Evolutionary conservation across 2,329 filamentous ascomycete species (phyloP).

Genomic region (Pseudogymnoascus sp.): DNA sequence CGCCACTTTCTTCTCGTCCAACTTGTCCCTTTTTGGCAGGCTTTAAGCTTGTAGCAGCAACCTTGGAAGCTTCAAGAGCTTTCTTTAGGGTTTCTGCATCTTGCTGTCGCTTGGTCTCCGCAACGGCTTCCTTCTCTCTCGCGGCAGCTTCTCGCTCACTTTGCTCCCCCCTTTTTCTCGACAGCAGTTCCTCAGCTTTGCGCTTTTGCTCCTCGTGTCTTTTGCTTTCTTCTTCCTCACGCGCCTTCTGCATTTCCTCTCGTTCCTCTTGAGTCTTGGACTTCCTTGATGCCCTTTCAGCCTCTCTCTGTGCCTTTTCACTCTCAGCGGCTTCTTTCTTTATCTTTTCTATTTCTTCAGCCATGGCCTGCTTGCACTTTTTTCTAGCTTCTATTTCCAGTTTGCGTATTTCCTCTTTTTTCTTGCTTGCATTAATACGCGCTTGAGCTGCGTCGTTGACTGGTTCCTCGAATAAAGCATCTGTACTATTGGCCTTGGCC

Average conservation of each 20-base stretch:
- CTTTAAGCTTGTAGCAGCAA: neutral
- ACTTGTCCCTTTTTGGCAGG: neutral
- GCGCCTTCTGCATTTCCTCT: neutral
- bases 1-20: neutral
- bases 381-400: neutral
- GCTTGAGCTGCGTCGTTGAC: neutral
- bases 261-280: neutral
- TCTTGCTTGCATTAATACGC: neutral
- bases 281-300: neutral
- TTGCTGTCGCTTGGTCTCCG: neutral
- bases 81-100: neutral
- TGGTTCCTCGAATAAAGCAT: neutral
- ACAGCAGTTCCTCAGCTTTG: neutral
- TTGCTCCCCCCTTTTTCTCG: neutral
- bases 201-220: neutral
- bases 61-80: neutral
- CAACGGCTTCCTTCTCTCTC: neutral
- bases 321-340: neutral
- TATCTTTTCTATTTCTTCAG: neutral
- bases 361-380: neutral
- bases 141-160: neutral
- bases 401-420: neutral
- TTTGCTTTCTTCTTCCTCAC: neutral
- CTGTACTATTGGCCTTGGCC: neutral
- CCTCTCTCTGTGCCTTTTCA: neutral